Conservation (phyloP, 1,284 basidiomycete genomes). For the Peniophora sp. region DNA sequence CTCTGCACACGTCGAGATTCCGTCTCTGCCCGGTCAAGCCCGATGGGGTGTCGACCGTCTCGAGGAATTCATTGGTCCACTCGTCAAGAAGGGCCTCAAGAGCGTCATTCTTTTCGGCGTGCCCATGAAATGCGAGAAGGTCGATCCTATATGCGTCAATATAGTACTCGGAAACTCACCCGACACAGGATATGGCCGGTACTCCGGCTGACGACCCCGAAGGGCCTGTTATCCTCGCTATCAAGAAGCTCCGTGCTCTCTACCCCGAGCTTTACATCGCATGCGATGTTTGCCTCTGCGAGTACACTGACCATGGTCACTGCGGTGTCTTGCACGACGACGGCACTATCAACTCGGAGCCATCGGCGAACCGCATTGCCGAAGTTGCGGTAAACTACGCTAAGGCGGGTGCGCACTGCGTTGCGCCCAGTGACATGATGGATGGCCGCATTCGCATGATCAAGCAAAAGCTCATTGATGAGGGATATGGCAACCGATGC, state of each 20-base stretch:
- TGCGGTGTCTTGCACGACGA: conserved; percentile 80
- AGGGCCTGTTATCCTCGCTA: conserved; percentile 91
- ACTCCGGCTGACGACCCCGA: conserved; percentile 84
- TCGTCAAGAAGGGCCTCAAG: conserved; percentile 84
- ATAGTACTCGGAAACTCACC: not conserved
- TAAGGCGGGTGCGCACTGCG: conserved; percentile 91
- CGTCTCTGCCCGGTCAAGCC: conserved; percentile 77
- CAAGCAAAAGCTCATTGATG: conserved; percentile 79
- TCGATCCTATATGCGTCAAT: conserved; percentile 25
- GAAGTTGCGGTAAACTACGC: conserved; percentile 93
- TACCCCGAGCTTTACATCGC: conserved; percentile 88
- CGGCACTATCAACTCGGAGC: conserved; percentile 67
- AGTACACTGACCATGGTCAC: conserved; percentile 98
- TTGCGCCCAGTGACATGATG: conserved; percentile 99
- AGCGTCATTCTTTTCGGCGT: conserved; percentile 98
- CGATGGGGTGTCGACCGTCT: conserved; percentile 94
- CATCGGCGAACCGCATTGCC: conserved; percentile 81
- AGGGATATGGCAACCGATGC: conserved; percentile 78
- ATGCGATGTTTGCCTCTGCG: conserved; percentile 97
- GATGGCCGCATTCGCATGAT: conserved; percentile 91
- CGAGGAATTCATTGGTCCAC: conserved; percentile 79
- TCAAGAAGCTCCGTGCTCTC: conserved; percentile 67
- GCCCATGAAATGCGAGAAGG: conserved; percentile 80
- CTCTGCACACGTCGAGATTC: conserved; percentile 71
- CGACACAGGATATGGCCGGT: conserved; percentile 68